These are phyloP conservation scores for Peronosclerospora sorghi DNA, from an alignment of 352 stramenopile species.

Conservation along the genomic window DNA sequence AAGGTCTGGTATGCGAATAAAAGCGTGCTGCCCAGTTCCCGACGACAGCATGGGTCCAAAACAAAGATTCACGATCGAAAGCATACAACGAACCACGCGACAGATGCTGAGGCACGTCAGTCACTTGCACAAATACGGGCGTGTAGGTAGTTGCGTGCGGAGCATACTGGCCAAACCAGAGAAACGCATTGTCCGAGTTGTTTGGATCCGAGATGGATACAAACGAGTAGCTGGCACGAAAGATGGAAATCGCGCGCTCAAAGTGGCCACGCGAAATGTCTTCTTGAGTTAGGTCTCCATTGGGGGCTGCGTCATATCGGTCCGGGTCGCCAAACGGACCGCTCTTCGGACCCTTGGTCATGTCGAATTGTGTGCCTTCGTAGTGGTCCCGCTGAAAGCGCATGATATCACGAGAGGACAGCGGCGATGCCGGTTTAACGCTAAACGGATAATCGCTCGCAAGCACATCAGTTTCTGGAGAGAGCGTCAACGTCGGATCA, in stretches of 20 bases:
- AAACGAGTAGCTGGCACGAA: slow-evolving; percentile 86
- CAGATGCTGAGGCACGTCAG: slow-evolving; percentile 34
- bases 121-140: slow-evolving; percentile 75
- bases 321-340: slow-evolving; percentile 89
- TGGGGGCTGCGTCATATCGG: slow-evolving; percentile 59
- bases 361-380: slow-evolving; percentile 86
- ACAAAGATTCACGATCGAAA: slow-evolving; percentile 51
- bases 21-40: slow-evolving; percentile 77
- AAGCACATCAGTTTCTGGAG: slow-evolving; percentile 60
- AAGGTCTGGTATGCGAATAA: slow-evolving; percentile 55
- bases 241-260: slow-evolving; percentile 90
- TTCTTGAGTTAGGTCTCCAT: slow-evolving; percentile 31
- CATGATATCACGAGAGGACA: slow-evolving; percentile 85
- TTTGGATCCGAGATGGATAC: slow-evolving; percentile 51
- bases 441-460: slow-evolving; percentile 83
- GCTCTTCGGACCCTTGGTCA: slow-evolving; percentile 59
- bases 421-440: slow-evolving; percentile 33
- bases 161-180: slow-evolving; percentile 88
- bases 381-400: slow-evolving; percentile 89
- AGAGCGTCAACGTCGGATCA: slow-evolving; percentile 56
- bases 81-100: slow-evolving; percentile 48
- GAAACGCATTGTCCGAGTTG: slow-evolving; percentile 47
- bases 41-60: slow-evolving; percentile 74
- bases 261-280: slow-evolving; percentile 61
- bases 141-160: slow-evolving; percentile 82